Conservation (phyloP, 2,329 filamentous ascomycete species). For the Phialemoniopsis sp. region DNA sequence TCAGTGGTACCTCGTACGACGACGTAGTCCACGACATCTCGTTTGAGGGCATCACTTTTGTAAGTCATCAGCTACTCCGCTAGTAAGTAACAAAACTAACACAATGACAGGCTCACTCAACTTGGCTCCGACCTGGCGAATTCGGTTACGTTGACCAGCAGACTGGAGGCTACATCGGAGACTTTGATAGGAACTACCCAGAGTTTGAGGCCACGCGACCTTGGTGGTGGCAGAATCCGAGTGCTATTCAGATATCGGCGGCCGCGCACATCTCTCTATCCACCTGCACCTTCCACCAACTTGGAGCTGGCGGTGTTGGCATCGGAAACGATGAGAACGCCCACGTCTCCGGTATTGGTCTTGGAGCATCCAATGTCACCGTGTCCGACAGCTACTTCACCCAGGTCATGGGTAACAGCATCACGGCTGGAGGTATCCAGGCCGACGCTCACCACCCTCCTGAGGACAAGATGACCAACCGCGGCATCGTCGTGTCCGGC, state of each 20-base stretch:
- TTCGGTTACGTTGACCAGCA: conserved; percentile 9
- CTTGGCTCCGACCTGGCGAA: conserved; percentile 3
- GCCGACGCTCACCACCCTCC: conserved; percentile 8
- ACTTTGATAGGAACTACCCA: too few species aligned
- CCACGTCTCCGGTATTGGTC: conserved; percentile 5
- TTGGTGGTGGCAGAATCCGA: conserved; percentile 7
- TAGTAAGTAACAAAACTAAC: too few species aligned
- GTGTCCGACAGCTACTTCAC: conserved; percentile 4
- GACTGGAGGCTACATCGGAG: conserved; percentile 7
- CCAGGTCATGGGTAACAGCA: conserved; percentile 8
- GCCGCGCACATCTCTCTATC: conserved; percentile 5
- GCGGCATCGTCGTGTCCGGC: conserved; percentile 4
- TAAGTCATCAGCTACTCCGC: too few species aligned
- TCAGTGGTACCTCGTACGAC: conserved; percentile 6
- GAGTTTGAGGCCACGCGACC: conserved; percentile 8
- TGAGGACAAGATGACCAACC: conserved; percentile 5
- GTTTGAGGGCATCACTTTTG: conserved; percentile 5
- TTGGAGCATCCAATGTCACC: conserved; percentile 6
- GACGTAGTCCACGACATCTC: conserved; percentile 6
- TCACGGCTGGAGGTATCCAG: conserved; percentile 7
- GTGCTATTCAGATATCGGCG: conserved; percentile 6
- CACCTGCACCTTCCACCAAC: conserved; percentile 3
- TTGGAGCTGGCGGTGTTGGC: conserved; percentile 7
- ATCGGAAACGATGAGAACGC: too few species aligned
- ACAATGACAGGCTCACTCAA: too few species aligned